Conservation (phyloP, 306 rosid genomes). For the Vigna mungo region DNA sequence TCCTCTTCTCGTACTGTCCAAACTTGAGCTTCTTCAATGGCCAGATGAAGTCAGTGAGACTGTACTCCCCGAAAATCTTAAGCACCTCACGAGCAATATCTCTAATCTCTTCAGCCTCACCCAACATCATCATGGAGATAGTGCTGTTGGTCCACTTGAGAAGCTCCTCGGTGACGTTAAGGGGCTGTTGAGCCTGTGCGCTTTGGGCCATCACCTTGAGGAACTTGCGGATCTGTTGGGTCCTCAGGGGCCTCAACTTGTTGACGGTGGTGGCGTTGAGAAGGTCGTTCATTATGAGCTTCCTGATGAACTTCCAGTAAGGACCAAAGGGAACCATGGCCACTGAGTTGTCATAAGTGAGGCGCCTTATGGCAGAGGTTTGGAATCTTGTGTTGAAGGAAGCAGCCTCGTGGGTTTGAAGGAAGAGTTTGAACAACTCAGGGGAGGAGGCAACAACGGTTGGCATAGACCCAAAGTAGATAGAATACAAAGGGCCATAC, state of each 20-base stretch:
- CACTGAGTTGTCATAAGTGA: conserved; percentile 49
- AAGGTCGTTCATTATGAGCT: conserved; percentile 49
- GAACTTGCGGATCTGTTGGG: conserved; percentile 38
- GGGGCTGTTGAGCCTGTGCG: conserved; percentile 24
- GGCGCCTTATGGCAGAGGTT: conserved; percentile 36
- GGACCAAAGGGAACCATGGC: conserved; percentile 58
- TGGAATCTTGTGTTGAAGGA: conserved; percentile 43
- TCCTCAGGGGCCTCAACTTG: conserved; percentile 39
- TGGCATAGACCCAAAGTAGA: conserved; percentile 55
- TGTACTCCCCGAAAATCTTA: conserved; percentile 53
- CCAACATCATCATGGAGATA: conserved; percentile 53
- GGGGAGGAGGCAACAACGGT: conserved; percentile 50
- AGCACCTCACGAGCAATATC: conserved; percentile 48
- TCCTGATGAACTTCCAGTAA: conserved; percentile 55
- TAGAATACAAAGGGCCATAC: conserved; percentile 52
- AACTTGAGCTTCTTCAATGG: conserved; percentile 45
- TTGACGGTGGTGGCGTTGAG: conserved; percentile 44
- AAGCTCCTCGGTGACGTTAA: conserved; percentile 51
- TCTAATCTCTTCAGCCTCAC: conserved; percentile 48
- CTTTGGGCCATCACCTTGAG: conserved; percentile 40
- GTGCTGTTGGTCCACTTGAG: conserved; percentile 46
- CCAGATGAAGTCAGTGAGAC: conserved; percentile 50
- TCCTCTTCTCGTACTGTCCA: conserved; percentile 51
- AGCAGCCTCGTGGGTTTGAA: conserved; percentile 51
- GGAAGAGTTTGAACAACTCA: conserved; percentile 51